These are phyloP conservation scores for Ustilago shanxiensis DNA, from an alignment of 1,284 basidiomycete species.

Conservation along the genomic window DNA sequence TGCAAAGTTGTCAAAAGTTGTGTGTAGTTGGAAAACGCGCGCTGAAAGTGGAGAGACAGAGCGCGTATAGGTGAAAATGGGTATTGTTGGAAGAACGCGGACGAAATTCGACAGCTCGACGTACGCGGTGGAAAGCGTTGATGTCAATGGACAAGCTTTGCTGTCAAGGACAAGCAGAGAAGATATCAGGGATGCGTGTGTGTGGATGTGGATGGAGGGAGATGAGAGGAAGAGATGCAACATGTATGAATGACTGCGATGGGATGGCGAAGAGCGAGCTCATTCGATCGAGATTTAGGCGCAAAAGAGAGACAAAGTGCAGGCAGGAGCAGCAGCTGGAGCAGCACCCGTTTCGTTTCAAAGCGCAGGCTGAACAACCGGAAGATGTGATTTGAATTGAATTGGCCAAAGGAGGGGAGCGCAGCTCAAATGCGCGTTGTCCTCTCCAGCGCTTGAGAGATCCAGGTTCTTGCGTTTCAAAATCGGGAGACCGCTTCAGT, in stretches of 20 bases:
- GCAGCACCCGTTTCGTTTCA: constrained; percentile 2
- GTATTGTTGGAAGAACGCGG: constrained; percentile 29
- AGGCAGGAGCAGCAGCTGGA: no score
- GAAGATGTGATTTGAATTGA: not conserved
- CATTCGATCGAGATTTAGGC: constrained; percentile 1
- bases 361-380: constrained; percentile 1
- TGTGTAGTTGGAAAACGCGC: constrained; percentile 21
- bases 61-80: constrained; percentile 43
- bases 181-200: not conserved
- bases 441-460: not conserved
- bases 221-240: not conserved
- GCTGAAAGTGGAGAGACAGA: constrained; percentile 43
- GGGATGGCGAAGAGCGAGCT: not conserved
- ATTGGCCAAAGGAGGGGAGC: not conserved
- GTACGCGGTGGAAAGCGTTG: not conserved
- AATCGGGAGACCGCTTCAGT: not conserved
- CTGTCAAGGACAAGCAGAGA: constrained; percentile 2
- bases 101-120: constrained; percentile 20
- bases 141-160: not conserved
- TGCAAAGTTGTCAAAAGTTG: not conserved
- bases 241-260: not conserved
- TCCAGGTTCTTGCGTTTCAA: not conserved
- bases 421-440: not conserved
- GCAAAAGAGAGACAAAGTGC: not conserved
- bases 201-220: not conserved